Percentiles rank a stretch among this genome's conserved stretches.
Evolutionary conservation across 257 asterid genomes (phyloP).

Genomic region (Solanum tarapatanum): DNA sequence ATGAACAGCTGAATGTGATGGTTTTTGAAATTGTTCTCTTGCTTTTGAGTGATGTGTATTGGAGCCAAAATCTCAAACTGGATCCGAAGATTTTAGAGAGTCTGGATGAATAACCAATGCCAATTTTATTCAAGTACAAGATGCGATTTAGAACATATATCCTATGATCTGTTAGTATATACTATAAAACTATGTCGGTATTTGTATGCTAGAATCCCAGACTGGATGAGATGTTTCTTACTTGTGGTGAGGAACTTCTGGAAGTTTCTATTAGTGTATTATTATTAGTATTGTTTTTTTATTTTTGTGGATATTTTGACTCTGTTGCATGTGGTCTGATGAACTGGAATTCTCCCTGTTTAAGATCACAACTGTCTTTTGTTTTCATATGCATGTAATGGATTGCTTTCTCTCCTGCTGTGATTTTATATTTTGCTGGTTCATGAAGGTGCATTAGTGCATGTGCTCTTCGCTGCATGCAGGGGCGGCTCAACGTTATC

Average conservation of each 20-base stretch:
- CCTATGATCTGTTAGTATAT: neutral
- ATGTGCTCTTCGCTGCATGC: neutral
- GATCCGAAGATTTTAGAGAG: neutral
- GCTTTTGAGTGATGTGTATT: neutral
- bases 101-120: neutral
- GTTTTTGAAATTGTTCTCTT: neutral
- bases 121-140: neutral
- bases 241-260: neutral
- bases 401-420: neutral
- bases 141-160: neutral
- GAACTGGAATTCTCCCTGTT: neutral
- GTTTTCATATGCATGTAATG: neutral
- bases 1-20: neutral
- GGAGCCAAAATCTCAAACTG: neutral
- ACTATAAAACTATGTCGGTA: neutral
- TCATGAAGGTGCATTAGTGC: neutral
- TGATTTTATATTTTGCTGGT: neutral
- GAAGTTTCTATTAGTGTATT: neutral
- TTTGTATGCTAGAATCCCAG: neutral
- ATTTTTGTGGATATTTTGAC: neutral
- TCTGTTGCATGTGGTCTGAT: neutral
- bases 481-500: too few relatives aligned
- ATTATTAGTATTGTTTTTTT: neutral
- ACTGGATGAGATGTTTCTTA: neutral
- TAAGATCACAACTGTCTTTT: neutral